Percentiles rank a stretch among this genome's conserved stretches.
Conservation (phyloP, 2,329 filamentous ascomycete genomes). For the Aspergillus quadrilineatus region DNA sequence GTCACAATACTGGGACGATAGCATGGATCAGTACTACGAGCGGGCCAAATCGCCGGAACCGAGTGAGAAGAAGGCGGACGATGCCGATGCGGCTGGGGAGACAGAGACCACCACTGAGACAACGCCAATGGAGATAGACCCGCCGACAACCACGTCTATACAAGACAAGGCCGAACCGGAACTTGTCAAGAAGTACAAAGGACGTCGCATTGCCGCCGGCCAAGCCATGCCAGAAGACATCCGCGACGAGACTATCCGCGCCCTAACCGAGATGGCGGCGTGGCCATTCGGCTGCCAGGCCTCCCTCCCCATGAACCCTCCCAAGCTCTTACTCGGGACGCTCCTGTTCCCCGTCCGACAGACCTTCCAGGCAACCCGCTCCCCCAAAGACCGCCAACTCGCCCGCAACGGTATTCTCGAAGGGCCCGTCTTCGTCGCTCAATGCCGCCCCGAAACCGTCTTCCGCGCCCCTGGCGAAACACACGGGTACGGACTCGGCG, state of each 20-base stretch:
- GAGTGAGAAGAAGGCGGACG: slow-evolving; percentile 16
- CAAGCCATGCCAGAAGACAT: slow-evolving; percentile 59
- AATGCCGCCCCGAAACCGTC: slow-evolving; percentile 55
- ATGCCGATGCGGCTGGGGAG: background rate
- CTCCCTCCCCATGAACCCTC: slow-evolving; percentile 45
- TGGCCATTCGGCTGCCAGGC: slow-evolving; percentile 60
- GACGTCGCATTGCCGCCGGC: slow-evolving; percentile 58
- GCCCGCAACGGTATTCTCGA: slow-evolving; percentile 57
- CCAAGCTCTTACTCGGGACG: slow-evolving; percentile 50
- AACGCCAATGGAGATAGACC: slow-evolving; percentile 29
- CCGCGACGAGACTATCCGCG: slow-evolving; percentile 56
- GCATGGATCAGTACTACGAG: slow-evolving; percentile 56
- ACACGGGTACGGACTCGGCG: slow-evolving; percentile 33
- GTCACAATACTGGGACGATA: slow-evolving; percentile 63
- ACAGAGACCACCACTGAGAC: slow-evolving; percentile 1
- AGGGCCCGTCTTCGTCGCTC: slow-evolving; percentile 57
- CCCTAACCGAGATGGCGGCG: slow-evolving; percentile 57
- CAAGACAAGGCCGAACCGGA: background rate
- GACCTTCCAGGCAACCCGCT: slow-evolving; percentile 54
- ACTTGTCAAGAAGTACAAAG: slow-evolving; percentile 50
- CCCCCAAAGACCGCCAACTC: slow-evolving; percentile 52
- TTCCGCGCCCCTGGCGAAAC: slow-evolving; percentile 45
- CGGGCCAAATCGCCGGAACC: slow-evolving; percentile 30
- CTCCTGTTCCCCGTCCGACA: slow-evolving; percentile 59
- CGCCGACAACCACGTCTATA: background rate